Percentiles rank a stretch among this genome's conserved stretches.
These are phyloP conservation scores for Leishmania lainsoni DNA, from an alignment of 208 protist species.

Conservation along the genomic window DNA sequence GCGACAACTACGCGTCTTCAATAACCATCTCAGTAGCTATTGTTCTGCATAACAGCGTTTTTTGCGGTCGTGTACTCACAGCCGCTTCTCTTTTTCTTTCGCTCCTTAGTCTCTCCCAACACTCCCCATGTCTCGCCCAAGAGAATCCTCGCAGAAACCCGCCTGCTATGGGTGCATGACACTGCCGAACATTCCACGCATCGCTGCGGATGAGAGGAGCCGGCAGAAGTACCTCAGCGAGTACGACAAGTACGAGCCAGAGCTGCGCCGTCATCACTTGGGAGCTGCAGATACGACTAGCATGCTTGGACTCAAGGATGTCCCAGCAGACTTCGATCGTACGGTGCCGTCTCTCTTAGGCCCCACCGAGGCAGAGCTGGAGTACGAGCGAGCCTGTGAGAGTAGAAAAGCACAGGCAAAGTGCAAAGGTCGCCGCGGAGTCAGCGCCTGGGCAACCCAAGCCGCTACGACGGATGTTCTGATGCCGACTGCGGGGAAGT, in stretches of 20 bases:
- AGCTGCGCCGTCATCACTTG: constrained; percentile 88
- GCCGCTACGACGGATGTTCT: too few species aligned
- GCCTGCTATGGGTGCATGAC: constrained; percentile 35
- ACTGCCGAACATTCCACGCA: constrained; percentile 87
- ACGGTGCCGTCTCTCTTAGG: constrained; percentile 58
- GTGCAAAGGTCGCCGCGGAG: constrained; percentile 7
- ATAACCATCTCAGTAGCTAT: background rate
- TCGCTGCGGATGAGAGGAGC: constrained; percentile 72
- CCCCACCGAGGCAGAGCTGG: constrained; percentile 64
- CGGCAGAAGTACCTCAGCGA: constrained; percentile 80
- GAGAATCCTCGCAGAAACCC: constrained; percentile 1
- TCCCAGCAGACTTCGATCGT: constrained; percentile 69
- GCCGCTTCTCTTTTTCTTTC: background rate
- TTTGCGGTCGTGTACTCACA: background rate
- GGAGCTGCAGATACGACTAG: constrained; percentile 63
- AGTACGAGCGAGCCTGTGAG: constrained; percentile 48
- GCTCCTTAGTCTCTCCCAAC: background rate
- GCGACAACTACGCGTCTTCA: background rate
- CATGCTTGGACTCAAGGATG: constrained; percentile 69
- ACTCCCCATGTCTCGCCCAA: constrained; percentile 1
- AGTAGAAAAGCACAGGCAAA: constrained; percentile 11
- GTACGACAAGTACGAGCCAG: constrained; percentile 89
- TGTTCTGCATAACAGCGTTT: background rate
- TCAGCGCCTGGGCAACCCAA: background rate
- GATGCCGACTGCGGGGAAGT: background rate